Conservation (phyloP, 1,284 basidiomycete genomes). For the Filobasidium uniguttulatum region DNA sequence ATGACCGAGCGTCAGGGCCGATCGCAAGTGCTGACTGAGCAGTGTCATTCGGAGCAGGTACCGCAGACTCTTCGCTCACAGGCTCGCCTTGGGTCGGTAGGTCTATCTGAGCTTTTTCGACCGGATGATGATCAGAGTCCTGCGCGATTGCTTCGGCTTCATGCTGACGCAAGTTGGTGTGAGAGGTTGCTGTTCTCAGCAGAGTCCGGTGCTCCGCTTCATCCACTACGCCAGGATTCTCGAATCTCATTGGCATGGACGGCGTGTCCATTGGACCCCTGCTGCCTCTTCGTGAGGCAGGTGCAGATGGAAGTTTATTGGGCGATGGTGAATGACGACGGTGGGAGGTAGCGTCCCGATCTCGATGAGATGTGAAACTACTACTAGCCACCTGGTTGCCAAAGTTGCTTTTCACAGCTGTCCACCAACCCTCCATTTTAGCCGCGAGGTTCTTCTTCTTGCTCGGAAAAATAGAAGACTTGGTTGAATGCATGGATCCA, state of each 20-base stretch:
- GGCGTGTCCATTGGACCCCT: background rate
- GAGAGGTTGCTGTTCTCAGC: slow-evolving; percentile 6
- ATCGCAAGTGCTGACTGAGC: no score
- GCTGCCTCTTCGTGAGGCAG: slow-evolving; percentile 12
- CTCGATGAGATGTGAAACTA: background rate
- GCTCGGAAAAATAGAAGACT: background rate
- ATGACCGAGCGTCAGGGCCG: background rate
- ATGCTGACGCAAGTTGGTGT: slow-evolving; percentile 3
- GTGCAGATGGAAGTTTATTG: slow-evolving; percentile 10
- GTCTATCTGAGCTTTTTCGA: no score
- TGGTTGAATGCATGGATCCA: slow-evolving; percentile 1
- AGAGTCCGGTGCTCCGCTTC: background rate
- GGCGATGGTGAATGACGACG: background rate
- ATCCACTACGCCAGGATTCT: background rate
- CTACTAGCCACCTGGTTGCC: slow-evolving; percentile 3
- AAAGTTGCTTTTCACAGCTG: slow-evolving; percentile 38
- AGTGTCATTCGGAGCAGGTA: background rate
- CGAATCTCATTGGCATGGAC: background rate
- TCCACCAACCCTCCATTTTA: slow-evolving; percentile 42
- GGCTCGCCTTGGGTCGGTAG: no score
- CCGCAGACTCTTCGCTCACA: background rate
- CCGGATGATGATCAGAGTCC: no score
- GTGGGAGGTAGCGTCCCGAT: background rate
- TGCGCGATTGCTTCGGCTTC: background rate
- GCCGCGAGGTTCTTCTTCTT: slow-evolving; percentile 36